Evolutionary conservation across 495 filamentous ascomycete genomes (phyloP).

Genomic region (Bombardia bombarda): DNA sequence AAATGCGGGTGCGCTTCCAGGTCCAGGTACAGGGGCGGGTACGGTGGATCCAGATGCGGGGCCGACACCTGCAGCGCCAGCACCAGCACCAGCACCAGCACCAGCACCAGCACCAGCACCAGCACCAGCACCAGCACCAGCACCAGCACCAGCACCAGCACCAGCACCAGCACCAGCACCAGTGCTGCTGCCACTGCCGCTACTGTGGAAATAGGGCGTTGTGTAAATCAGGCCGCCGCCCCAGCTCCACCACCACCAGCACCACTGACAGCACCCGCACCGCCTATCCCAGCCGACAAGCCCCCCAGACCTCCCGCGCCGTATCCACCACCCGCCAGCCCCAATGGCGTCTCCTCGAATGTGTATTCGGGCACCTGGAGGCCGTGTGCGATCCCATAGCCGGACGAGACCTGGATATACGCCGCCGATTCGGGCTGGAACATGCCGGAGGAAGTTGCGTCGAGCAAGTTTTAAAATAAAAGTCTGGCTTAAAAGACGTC

Average conservation of each 20-base stretch:
- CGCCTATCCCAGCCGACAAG: not conserved
- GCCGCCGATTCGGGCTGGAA: conserved; percentile 47
- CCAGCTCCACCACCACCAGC: not conserved
- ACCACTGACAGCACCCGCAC: not conserved
- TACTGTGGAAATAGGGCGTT: no score
- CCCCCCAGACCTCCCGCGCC: no score
- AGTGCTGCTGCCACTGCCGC: not conserved
- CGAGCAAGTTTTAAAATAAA: not conserved
- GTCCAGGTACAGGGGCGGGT: conserved; percentile 1
- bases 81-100: not conserved
- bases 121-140: not conserved
- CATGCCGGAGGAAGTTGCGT: no score
- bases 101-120: not conserved
- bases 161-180: conserved; percentile 15
- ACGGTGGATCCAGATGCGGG: conserved; percentile 28
- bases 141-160: not conserved
- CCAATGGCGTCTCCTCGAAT: conserved; percentile 34
- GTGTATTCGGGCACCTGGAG: conserved; percentile 38
- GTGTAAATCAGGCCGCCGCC: conserved; percentile 2
- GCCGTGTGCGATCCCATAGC: conserved; percentile 29
- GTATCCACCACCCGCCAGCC: conserved; percentile 18
- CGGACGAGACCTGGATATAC: conserved; percentile 28
- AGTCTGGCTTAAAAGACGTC: no score
- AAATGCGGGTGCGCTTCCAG: conserved; percentile 4
- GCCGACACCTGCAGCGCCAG: conserved; percentile 16